Percentiles rank a stretch among this genome's conserved stretches.
phyloP scores from a whole-genome alignment of 2,329 filamentous ascomycete genomes.

The Fusarium sambucinum region DNA sequence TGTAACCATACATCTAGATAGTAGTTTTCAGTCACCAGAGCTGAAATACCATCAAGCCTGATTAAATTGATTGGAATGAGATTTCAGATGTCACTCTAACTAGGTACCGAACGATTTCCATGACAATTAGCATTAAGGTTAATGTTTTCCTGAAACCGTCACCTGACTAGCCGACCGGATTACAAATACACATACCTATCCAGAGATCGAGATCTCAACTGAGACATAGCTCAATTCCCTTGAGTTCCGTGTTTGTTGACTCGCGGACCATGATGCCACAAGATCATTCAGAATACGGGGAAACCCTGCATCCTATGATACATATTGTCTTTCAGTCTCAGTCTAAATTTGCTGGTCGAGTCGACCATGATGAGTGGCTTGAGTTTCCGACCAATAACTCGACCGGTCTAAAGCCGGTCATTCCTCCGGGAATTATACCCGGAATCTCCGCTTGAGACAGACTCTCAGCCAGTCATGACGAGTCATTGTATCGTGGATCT shows the following conservation, averaged over 20 bases:
- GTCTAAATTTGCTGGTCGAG: neutral
- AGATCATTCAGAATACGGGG: no score
- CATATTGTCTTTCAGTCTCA: neutral
- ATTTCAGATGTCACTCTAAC: neutral
- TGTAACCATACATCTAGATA: neutral
- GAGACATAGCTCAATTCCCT: neutral
- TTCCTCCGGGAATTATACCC: neutral
- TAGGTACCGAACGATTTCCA: neutral
- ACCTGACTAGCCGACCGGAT: neutral
- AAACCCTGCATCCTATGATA: neutral
- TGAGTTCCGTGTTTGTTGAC: neutral
- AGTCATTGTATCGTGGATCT: neutral
- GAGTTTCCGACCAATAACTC: neutral
- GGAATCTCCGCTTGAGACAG: neutral
- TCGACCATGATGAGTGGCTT: neutral
- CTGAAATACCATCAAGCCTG: neutral
- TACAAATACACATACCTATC: neutral
- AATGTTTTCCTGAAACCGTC: neutral
- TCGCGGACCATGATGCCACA: neutral
- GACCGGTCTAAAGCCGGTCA: neutral
- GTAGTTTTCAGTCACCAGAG: rapidly evolving
- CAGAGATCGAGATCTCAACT: neutral
- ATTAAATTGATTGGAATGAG: neutral
- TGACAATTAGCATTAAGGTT: neutral
- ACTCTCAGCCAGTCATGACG: neutral